Evolutionary conservation across 164 flowering plant genomes (phyloP).

Genomic region (Taxillus chinensis): DNA sequence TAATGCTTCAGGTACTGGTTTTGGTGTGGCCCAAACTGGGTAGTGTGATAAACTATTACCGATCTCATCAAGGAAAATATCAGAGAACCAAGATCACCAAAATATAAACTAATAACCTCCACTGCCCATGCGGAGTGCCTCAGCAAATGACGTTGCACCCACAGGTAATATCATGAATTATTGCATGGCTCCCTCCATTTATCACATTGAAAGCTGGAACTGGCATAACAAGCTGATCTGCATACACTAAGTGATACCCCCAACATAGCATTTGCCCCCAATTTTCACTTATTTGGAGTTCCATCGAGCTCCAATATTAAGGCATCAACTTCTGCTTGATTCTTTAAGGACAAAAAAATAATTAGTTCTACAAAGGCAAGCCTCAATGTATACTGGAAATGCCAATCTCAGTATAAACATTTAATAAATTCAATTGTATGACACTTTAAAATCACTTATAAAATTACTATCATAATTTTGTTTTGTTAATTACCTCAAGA

Average conservation of each 20-base stretch:
- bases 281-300: slow-evolving; percentile 79
- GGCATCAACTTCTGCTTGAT: slow-evolving; percentile 79
- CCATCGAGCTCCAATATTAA: slow-evolving; percentile 92
- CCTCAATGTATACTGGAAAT: background rate
- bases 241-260: slow-evolving; percentile 91
- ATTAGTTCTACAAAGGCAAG: background rate
- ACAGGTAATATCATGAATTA: slow-evolving; percentile 96
- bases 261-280: slow-evolving; percentile 92
- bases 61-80: background rate
- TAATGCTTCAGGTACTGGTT: background rate
- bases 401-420: no score
- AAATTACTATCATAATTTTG: no score
- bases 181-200: slow-evolving; percentile 99
- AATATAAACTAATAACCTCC: slow-evolving; percentile 44
- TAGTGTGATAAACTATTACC: background rate
- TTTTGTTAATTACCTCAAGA: no score
- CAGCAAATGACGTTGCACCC: slow-evolving; percentile 83
- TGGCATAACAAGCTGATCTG: slow-evolving; percentile 96
- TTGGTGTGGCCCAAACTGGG: background rate
- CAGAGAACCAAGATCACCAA: background rate
- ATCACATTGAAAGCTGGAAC: slow-evolving; percentile 98
- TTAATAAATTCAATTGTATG: no score
- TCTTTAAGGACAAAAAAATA: slow-evolving; percentile 24
- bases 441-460: no score
- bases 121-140: slow-evolving; percentile 94